Evolutionary conservation across 495 filamentous ascomycete species (phyloP).

Genomic region (Stereocaulon alpinum): DNA sequence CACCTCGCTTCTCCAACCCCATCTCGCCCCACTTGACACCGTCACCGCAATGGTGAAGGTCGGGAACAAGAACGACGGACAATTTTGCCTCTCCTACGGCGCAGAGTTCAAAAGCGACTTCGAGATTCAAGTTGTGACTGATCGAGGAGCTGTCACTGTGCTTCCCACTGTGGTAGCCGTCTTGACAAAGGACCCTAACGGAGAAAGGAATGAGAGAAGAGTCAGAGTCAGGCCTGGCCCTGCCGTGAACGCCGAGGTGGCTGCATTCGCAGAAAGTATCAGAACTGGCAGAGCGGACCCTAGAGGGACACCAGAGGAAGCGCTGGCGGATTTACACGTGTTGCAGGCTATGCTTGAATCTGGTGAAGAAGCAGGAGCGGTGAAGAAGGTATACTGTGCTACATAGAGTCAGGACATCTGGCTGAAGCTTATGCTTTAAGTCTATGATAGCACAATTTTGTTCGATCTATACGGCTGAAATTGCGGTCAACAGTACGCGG

Average conservation of each 20-base stretch:
- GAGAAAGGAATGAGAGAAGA: neutral
- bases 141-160: conserved; percentile 13
- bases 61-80: conserved; percentile 13
- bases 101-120: conserved; percentile 9
- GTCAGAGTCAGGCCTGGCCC: conserved; percentile 1
- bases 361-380: conserved; percentile 11
- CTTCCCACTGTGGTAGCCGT: conserved; percentile 1
- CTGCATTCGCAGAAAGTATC: conserved; percentile 17
- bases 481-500: too few relatives aligned
- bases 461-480: too few relatives aligned
- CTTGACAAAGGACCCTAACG: neutral
- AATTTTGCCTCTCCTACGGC: conserved; percentile 14
- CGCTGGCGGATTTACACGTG: conserved; percentile 14
- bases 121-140: conserved; percentile 12
- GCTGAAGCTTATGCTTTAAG: too few relatives aligned
- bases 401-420: too few relatives aligned
- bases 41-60: conserved; percentile 9
- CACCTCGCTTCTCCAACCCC: conserved; percentile 6
- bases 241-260: conserved; percentile 7
- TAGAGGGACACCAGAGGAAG: conserved; percentile 12
- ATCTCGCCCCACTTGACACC: conserved; percentile 9
- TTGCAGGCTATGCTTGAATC: conserved; percentile 16
- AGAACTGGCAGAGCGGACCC: neutral
- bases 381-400: neutral
- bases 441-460: too few relatives aligned